Evolutionary conservation across 192 early-diverging fungal genomes (phyloP), one percentile per base, ranked within the genome.

Genomic region (Diversispora epigaea): DNA sequence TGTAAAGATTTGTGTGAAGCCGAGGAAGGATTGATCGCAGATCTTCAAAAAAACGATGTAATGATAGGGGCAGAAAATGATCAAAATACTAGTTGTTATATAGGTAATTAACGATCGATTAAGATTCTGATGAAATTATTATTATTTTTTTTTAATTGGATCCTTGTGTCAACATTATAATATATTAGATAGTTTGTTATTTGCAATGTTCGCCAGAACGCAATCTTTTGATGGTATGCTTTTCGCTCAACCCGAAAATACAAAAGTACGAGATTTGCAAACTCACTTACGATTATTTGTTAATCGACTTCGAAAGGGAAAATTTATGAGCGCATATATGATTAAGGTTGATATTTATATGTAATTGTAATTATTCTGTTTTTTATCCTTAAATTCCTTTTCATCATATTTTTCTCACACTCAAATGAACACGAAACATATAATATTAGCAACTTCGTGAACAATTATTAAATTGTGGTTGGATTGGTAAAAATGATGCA

Each of bases 201-300:
- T 87, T 79, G 89, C 89, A 39, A 86, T 92, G 88, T 92, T 88
- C 80, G 87, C 85, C 3, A 79, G 81, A 2, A 82, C 87, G 60
- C 78, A 80, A 0, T 80, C 86, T 1, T 90, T 85, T 68, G 91
- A 92, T 22, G 88, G 84, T 43, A 78, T 89, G 47, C 78, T 89
- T 62, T 84, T 81, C 46, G 67, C 82, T 72, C 82, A 84, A 32
- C 69, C 86, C 40, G 79, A 86, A 62, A 76, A 78, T 45, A 65
- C 64, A 40, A 76, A 80, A n/a, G 74, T 72, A 54, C 78, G 82
- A 39, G 77, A 82, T 22, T 76, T 90, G 0, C 82, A 88, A 62
- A 83, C 83, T 8, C 77, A 82, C 47, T 75, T 92, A 41, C 73
- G 84, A 5, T 77, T 87, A 46, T 84, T 84, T 81, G 84, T 90